phyloP scores from a whole-genome alignment of 169 alveolate species.

The Plasmodium vivax region DNA sequence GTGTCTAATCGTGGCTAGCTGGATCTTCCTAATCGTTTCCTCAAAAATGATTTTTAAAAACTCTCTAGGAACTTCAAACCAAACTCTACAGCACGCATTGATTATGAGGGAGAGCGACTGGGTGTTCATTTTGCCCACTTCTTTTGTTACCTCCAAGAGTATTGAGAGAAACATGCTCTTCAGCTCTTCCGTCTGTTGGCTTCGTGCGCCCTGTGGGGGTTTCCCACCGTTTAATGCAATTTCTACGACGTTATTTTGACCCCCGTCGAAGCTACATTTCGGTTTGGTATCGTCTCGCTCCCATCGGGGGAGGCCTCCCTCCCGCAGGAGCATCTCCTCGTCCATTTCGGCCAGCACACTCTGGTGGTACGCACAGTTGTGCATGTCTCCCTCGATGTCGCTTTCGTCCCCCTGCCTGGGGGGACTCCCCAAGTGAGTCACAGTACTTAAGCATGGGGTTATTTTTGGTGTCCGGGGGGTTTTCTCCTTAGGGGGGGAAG shows the following conservation, averaged over 20 bases:
- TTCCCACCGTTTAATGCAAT: background rate
- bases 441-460: background rate
- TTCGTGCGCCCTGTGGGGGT: background rate
- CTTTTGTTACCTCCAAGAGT: constrained; percentile 20
- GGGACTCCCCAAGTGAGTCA: background rate
- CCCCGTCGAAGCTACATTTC: background rate
- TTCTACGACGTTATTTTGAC: background rate
- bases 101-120: constrained; percentile 58
- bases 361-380: background rate
- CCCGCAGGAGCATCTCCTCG: background rate
- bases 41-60: constrained; percentile 62
- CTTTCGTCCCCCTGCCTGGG: background rate
- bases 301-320: background rate
- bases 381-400: background rate
- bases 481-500: background rate
- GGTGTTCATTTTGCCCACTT: constrained; percentile 43
- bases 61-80: constrained; percentile 29
- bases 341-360: background rate
- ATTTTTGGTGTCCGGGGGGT: background rate
- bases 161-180: constrained; percentile 8
- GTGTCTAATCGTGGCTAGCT: constrained; percentile 57
- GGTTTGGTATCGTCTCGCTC: background rate
- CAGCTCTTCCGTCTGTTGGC: background rate
- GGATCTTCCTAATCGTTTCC: constrained; percentile 25
- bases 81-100: constrained; percentile 55